These are phyloP conservation scores for Golubevia pallescens DNA, from an alignment of 1,284 basidiomycete genomes.

Conservation along the genomic window DNA sequence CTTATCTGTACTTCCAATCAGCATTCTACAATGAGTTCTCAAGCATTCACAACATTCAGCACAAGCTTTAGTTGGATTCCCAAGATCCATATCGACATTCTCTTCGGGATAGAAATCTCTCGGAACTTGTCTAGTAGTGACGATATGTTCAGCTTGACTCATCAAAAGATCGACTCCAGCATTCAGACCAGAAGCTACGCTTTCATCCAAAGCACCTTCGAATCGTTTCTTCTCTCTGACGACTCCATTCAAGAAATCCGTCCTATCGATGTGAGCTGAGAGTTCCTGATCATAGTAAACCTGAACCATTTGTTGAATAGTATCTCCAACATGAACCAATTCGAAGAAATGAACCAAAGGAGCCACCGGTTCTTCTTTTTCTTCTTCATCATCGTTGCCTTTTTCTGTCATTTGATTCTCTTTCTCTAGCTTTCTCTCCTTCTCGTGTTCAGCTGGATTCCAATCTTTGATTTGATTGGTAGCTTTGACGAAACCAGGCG, in stretches of 20 bases:
- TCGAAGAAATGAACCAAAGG: slow-evolving; percentile 96
- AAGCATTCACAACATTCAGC: slow-evolving; percentile 83
- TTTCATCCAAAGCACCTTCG: slow-evolving; percentile 87
- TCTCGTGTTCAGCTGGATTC: slow-evolving; percentile 80
- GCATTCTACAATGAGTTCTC: slow-evolving; percentile 83
- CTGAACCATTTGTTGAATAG: slow-evolving; percentile 94
- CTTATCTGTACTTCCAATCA: slow-evolving; percentile 90
- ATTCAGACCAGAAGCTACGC: slow-evolving; percentile 88
- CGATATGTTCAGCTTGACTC: slow-evolving; percentile 95
- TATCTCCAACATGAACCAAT: slow-evolving; percentile 94
- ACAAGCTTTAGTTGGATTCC: slow-evolving; percentile 82
- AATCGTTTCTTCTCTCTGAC: slow-evolving; percentile 96
- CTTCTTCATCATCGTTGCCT: neutral
- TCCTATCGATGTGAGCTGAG: slow-evolving; percentile 82
- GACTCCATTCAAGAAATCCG: slow-evolving; percentile 90
- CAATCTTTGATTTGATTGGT: slow-evolving; percentile 85
- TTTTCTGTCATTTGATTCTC: slow-evolving; percentile 5
- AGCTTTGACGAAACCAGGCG: slow-evolving; percentile 83
- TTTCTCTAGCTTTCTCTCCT: slow-evolving; percentile 68
- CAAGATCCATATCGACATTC: slow-evolving; percentile 68
- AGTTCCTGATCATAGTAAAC: slow-evolving; percentile 97
- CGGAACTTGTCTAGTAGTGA: slow-evolving; percentile 79
- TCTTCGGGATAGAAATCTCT: slow-evolving; percentile 89
- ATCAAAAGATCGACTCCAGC: slow-evolving; percentile 93
- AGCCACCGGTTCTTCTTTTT: slow-evolving; percentile 69